These are phyloP conservation scores for Pichia occidentalis DNA, from an alignment of 805 yeast genomes.

Conservation along the genomic window DNA sequence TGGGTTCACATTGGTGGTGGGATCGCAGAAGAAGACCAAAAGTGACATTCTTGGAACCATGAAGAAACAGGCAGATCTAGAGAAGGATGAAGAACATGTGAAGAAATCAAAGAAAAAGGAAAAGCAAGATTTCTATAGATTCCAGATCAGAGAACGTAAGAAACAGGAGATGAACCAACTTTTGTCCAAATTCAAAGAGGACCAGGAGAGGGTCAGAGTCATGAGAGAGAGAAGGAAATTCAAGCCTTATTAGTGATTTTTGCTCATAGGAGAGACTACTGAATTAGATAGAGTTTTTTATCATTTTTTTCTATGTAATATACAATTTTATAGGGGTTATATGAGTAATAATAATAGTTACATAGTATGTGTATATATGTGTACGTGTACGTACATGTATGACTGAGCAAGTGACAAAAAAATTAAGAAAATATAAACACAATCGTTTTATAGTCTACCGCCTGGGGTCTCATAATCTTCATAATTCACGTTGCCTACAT, in stretches of 20 bases:
- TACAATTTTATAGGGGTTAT: too few relatives aligned
- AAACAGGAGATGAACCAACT: slow-evolving; percentile 88
- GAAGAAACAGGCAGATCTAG: slow-evolving; percentile 25
- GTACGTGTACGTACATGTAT: too few relatives aligned
- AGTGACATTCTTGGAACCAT: slow-evolving; percentile 57
- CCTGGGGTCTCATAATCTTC: slow-evolving; percentile 34
- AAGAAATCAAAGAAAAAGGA: slow-evolving; percentile 63
- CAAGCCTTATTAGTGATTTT: slow-evolving; percentile 58
- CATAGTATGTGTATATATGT: background rate
- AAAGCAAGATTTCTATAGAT: slow-evolving; percentile 88
- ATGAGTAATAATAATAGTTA: background rate
- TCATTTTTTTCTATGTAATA: too few relatives aligned
- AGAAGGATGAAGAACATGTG: slow-evolving; percentile 31
- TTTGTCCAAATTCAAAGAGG: slow-evolving; percentile 76
- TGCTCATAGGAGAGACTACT: too few relatives aligned
- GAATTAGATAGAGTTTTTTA: too few relatives aligned
- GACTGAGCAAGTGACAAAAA: background rate
- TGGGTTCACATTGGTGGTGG: slow-evolving; percentile 88
- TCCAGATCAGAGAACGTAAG: slow-evolving; percentile 91
- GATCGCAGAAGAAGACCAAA: slow-evolving; percentile 76
- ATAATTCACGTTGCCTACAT: slow-evolving; percentile 16
- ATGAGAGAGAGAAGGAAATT: slow-evolving; percentile 80
- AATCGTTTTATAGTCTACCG: slow-evolving; percentile 30
- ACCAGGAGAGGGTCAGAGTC: slow-evolving; percentile 74
- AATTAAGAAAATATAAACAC: background rate